These are phyloP conservation scores for Chlorella ohadii DNA, from an alignment of 139 green algal species.

Conservation along the genomic window DNA sequence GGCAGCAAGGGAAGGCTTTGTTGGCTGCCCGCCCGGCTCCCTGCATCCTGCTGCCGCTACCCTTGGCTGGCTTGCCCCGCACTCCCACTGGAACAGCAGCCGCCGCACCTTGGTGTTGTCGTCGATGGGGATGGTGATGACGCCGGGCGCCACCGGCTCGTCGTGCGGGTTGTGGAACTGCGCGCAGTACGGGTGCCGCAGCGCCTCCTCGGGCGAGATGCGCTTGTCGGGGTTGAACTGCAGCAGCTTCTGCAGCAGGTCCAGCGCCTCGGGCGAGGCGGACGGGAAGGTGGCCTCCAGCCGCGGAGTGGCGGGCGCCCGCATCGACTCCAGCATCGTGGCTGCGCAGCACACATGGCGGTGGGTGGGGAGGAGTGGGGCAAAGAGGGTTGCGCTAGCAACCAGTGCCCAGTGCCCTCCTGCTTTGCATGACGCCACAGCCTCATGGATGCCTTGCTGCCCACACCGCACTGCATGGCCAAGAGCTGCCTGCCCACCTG, in stretches of 20 bases:
- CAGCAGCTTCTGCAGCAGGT: conserved; percentile 87
- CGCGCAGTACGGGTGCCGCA: conserved; percentile 94
- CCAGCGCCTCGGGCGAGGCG: conserved; percentile 77
- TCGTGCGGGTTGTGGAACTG: conserved; percentile 94
- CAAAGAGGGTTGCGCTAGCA: not conserved
- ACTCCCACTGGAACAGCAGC: no score
- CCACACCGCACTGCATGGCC: no score
- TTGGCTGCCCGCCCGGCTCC: no score
- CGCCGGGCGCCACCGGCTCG: conserved; percentile 74
- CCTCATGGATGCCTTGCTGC: no score
- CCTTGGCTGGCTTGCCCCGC: not conserved
- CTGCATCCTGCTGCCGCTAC: no score
- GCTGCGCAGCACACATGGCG: conserved; percentile 46
- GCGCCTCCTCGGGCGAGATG: conserved; percentile 85
- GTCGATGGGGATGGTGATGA: conserved; percentile 92
- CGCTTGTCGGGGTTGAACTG: conserved; percentile 89
- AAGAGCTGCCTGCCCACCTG: no score
- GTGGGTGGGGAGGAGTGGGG: not conserved
- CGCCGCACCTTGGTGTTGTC: conserved; percentile 95
- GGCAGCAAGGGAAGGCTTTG: no score
- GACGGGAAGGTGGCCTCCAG: conserved; percentile 83
- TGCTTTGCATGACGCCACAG: no score
- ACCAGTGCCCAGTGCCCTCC: not conserved
- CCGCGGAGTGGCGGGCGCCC: conserved; percentile 55
- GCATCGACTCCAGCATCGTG: conserved; percentile 93